Evolutionary conservation across 306 rosid species (phyloP), one percentile per base, ranked within the genome.

Genomic region (peach (Prunus persica)): DNA sequence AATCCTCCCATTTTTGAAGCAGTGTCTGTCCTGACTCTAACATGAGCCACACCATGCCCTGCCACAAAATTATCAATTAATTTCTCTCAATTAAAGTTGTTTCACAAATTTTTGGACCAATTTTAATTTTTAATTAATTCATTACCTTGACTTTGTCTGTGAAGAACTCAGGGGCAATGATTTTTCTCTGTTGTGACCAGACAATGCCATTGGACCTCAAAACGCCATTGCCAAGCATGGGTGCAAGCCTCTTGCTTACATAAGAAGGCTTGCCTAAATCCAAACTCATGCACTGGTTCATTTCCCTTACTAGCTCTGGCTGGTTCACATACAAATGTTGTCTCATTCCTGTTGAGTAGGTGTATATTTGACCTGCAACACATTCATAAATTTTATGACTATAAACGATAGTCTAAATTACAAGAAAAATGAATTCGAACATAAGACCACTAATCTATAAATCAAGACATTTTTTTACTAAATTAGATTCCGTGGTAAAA

Each of bases 21-120:
- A 95, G 56, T 2, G 90, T 82, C 18, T 82, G 79, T 5, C 91
- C 88, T 57, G 97, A 89, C 72, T 90, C 89, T 22, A 82, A 25
- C 91, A 95, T 92, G n/a, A 84, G 82, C 22, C 84, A 89, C 82
- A 87, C 89, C 99, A 95, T 95, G 18, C 88, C 92, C 98, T 93
- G 91, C 86, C 46, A 69, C 27, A 69, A n/a, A 10, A 28, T 34
- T 8, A 47, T 67, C 54, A 56, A 57, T 2, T 27, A 2, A 25
- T 24, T 58, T 16, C 74, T 68, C 49, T 32, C 38, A 32, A 32
- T 32, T 32, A 32, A 5, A 5, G 38, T 5, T 32, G 38, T 32
- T 43, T 14, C 28, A 8, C 2, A 11, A 25, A n/a, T 13, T 8
- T 2, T 62, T 28, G 43, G 20, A 62, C 43, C 43, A 60, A 62